These are phyloP conservation scores for Cladosporium sp. DNA, from an alignment of 2,329 filamentous ascomycete species.

Conservation along the genomic window DNA sequence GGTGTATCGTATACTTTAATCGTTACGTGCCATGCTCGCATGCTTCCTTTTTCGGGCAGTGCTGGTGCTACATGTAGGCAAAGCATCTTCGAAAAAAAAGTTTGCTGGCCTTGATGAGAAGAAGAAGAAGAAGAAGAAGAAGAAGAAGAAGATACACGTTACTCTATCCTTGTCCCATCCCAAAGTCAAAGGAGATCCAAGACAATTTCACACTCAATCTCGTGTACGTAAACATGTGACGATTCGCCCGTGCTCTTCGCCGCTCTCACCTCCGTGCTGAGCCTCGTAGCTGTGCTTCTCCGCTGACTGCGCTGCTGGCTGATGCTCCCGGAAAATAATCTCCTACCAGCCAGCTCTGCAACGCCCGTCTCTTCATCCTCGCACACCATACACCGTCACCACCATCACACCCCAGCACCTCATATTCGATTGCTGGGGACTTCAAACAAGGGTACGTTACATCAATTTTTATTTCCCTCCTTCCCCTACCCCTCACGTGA, in stretches of 20 bases:
- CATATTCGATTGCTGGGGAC: constrained; percentile 10
- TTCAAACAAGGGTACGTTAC: constrained; percentile 7
- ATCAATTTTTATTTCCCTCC: not conserved
- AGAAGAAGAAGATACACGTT: no score
- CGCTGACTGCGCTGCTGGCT: not conserved
- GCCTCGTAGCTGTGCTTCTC: constrained; percentile 3
- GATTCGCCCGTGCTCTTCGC: not conserved
- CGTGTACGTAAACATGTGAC: not conserved
- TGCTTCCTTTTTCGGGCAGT: not conserved
- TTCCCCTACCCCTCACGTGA: constrained; percentile 8
- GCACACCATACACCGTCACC: not conserved
- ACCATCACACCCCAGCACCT: constrained; percentile 12
- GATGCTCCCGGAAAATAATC: constrained; percentile 3
- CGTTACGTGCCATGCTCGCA: not conserved
- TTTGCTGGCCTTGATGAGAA: not conserved
- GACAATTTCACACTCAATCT: not conserved
- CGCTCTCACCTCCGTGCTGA: not conserved
- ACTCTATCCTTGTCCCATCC: not conserved
- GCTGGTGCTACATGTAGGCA: not conserved
- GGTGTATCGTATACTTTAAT: no score
- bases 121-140: no score
- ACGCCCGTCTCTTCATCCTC: not conserved
- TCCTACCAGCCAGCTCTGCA: not conserved
- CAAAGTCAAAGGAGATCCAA: not conserved
- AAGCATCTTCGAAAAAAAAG: not conserved